Evolutionary conservation across 768 basidiomycete species (phyloP), one percentile per base, ranked within the genome.

Genomic region (Tricholoma sp.): DNA sequence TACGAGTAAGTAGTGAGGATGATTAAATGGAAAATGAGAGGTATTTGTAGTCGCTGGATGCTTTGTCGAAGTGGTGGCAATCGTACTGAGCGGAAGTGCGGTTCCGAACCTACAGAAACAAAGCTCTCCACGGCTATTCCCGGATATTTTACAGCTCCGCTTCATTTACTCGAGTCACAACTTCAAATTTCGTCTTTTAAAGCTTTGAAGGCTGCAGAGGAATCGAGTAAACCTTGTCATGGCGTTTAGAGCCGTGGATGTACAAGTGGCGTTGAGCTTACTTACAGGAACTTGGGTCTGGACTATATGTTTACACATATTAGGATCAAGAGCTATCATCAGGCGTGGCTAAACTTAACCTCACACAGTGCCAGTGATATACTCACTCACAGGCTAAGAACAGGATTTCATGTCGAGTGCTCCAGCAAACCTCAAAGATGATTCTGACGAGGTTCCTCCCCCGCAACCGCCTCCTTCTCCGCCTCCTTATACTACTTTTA

Each of bases 391-490:
- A n/a, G n/a, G n/a, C n/a, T n/a, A n/a, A n/a, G 24, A 45, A 1
- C 24, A 24, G 7, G 28, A 29, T 31, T n/a, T 7, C 10, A 67
- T 65, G 65, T 60, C 61, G 32, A 63, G 55, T 47, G 54, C 63
- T 37, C 60, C 60, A 28, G 50, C 56, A 24, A 66, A 64, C 39
- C 65, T 59, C 49, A 78, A 76, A 64, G 79, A 81, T 61, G 83
- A 84, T n/a, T 72, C 73, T n/a, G 84, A 86, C 9, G 83, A 85
- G 49, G 67, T 80, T 47, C 75, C 78, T 9, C 72, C 75, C 11
- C 81, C 79, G 7, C 80, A 86, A 63, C 76, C 80, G 15, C 85
- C 83, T 17, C 85, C 85, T 1, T 86, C 88, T 3, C 88, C 88
- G 11, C 86, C 88, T n/a, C 75, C 76, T 10, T 80, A 91, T 61